These are phyloP conservation scores for Epichloe sibirici DNA, from an alignment of 2,329 filamentous ascomycete genomes.

Conservation along the genomic window DNA sequence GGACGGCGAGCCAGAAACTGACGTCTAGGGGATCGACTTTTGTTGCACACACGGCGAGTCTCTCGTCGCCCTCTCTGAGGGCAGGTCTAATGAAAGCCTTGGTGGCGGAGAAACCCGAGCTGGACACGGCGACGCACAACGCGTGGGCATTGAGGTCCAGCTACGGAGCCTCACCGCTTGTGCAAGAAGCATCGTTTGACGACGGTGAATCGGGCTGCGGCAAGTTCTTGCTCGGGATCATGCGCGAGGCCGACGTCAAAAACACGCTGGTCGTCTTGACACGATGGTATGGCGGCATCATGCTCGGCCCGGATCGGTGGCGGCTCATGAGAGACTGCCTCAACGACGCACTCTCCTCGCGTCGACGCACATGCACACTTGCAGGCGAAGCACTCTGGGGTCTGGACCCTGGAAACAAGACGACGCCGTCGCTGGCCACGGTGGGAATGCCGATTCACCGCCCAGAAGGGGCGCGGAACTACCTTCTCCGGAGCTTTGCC, in stretches of 20 bases:
- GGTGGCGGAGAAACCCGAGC: conserved; percentile 32
- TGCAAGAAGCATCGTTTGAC: conserved; percentile 41
- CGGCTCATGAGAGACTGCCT: conserved; percentile 47
- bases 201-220: conserved; percentile 51
- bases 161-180: conserved; percentile 25
- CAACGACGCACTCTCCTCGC: conserved; percentile 40
- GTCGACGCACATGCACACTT: conserved; percentile 24
- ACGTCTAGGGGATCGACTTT: conserved; percentile 44
- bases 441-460: conserved; percentile 59
- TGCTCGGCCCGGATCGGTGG: conserved; percentile 51
- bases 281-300: conserved; percentile 49
- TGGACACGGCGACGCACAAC: conserved; percentile 46
- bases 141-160: conserved; percentile 35
- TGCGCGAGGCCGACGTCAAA: conserved; percentile 37
- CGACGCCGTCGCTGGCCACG: conserved; percentile 23
- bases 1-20: conserved; percentile 40
- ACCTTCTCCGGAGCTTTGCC: conserved; percentile 48
- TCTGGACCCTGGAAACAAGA: conserved; percentile 41
- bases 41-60: conserved; percentile 35
- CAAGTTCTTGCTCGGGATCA: conserved; percentile 39
- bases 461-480: conserved; percentile 54
- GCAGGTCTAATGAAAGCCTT: conserved; percentile 33
- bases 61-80: conserved; percentile 29
- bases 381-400: conserved; percentile 48
- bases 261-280: conserved; percentile 47